Evolutionary conservation across 257 asterid species (phyloP).

Genomic region (Eustoma russellianum): DNA sequence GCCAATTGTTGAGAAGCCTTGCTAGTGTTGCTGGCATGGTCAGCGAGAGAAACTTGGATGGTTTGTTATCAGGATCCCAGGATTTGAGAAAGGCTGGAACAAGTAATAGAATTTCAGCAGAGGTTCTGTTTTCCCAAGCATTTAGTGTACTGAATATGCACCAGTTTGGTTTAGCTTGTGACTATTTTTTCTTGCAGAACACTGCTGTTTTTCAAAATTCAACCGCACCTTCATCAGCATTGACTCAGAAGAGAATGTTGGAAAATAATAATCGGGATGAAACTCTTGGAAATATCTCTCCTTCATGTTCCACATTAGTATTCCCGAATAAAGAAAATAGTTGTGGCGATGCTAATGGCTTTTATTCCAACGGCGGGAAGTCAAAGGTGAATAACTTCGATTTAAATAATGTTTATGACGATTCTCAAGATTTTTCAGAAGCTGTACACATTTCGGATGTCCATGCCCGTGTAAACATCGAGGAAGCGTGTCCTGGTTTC

Average conservation of each 20-base stretch:
- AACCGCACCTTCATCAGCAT: slow-evolving; percentile 16
- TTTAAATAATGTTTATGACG: slow-evolving; percentile 73
- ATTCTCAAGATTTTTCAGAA: slow-evolving; percentile 60
- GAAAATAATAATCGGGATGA: slow-evolving; percentile 31
- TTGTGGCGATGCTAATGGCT: slow-evolving; percentile 24
- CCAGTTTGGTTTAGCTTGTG: slow-evolving; percentile 9
- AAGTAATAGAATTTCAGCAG: slow-evolving; percentile 17
- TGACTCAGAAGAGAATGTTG: slow-evolving; percentile 9
- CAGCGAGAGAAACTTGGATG: slow-evolving; percentile 19
- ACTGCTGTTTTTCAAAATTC: slow-evolving; percentile 13
- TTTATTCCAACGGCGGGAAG: slow-evolving; percentile 28
- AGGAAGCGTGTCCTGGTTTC: slow-evolving; percentile 27
- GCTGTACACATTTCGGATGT: slow-evolving; percentile 29
- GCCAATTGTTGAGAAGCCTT: slow-evolving; percentile 39
- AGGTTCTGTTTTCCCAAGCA: slow-evolving; percentile 20
- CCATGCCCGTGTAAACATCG: slow-evolving; percentile 25
- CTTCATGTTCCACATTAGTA: slow-evolving; percentile 25
- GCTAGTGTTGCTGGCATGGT: slow-evolving; percentile 25
- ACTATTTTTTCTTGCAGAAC: slow-evolving; percentile 25
- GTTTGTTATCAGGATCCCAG: slow-evolving; percentile 21
- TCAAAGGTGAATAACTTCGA: slow-evolving; percentile 45
- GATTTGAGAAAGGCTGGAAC: slow-evolving; percentile 21
- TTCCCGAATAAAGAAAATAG: slow-evolving; percentile 27
- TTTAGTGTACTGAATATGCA: not conserved
- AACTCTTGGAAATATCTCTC: slow-evolving; percentile 22